Base-by-base conservation (phyloP, 2,329 filamentous ascomycete genomes). In the Berkeleyomyces rouxiae region DNA sequence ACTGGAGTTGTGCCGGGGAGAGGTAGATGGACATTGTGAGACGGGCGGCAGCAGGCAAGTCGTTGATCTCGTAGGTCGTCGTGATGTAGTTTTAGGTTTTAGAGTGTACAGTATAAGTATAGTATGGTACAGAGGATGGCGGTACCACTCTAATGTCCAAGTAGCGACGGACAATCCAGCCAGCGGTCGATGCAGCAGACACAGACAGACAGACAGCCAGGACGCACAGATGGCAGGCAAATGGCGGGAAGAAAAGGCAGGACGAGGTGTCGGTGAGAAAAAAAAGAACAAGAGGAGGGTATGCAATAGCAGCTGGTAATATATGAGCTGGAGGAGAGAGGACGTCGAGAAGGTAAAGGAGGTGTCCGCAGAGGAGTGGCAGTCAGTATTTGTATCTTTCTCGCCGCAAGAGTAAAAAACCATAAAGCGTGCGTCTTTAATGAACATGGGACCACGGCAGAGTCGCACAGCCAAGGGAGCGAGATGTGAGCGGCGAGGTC, bases 1-100 rank as follows among this genome's bases (percentile, higher is more conserved):
- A 74, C 58, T 71, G 68, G 58, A 74, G 70, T 63, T 73, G 73
- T 11, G 60, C 59, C 42, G 63, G 63, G 5, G 63, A 64, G 16
- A 61, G 46, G 40, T 64, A 64, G 37, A 64, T 61, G 42, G 63
- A 64, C 63, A 64, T 64, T 33, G 23, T 44, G 37, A 40, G 37
- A 11, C 46, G 33, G 46, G 23, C 49, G 36, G 49, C 46, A 47
- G 42, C 4, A 23, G 23, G 23, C 23, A 23, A 2, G 23, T 23
- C 23, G 23, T 23, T 23, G 23, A 23, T 23, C 23, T 23, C 23
- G 23, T 23, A 23, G 23, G 23, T 23, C 23, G 23, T 23, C 23
- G 49, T 33, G 31, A 53, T 23, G 33, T 10, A 33, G 42, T 11
- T 9, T 11, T 9, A 53, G 49, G 49, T 7, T 43, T 11, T 9